Evolutionary conservation across 2,329 filamentous ascomycete genomes (phyloP).

Genomic region (Clonostachys rosea): DNA sequence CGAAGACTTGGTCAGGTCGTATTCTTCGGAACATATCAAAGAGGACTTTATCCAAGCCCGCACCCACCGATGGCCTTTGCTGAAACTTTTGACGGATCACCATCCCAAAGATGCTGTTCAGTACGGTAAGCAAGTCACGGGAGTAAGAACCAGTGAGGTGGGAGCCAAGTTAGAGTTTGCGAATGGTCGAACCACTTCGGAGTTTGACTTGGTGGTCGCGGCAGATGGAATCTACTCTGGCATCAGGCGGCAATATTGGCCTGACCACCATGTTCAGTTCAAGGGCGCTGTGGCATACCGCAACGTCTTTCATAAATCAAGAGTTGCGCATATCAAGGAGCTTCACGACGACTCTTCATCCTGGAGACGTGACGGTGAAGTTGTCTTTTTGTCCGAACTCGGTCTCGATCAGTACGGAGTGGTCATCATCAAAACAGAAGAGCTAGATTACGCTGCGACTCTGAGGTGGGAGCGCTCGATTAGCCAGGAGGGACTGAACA

Average conservation of each 20-base stretch:
- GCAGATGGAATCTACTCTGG: neutral
- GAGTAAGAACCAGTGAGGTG: neutral
- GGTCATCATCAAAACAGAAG: neutral
- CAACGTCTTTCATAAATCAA: neutral
- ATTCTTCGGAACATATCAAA: neutral
- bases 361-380: neutral
- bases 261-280: neutral
- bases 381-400: neutral
- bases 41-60: neutral
- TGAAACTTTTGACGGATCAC: neutral
- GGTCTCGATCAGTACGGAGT: neutral
- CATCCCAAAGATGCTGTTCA: neutral
- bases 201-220: neutral
- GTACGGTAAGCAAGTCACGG: neutral
- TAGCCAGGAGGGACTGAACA: neutral
- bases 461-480: neutral
- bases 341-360: neutral
- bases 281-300: neutral
- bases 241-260: neutral
- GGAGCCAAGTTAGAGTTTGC: neutral
- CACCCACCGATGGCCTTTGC: neutral
- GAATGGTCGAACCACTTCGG: neutral
- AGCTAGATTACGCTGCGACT: neutral
- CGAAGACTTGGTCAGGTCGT: neutral
- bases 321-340: neutral